phyloP scores from a whole-genome alignment of 1,139 yeast genomes.

The Pichia sp. region DNA sequence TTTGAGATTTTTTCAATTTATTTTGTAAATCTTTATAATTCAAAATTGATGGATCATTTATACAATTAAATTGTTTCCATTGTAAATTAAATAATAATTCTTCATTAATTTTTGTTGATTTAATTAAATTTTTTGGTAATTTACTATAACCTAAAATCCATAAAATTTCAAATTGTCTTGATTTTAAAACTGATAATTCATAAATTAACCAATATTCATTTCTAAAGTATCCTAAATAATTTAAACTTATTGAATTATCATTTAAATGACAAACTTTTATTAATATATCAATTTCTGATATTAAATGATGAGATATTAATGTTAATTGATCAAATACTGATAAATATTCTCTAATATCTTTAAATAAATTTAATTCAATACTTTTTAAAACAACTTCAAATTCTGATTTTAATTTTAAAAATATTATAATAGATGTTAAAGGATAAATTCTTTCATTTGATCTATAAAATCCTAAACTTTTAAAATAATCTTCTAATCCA shows the following conservation, averaged over 20 bases:
- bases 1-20: slow-evolving; percentile 14
- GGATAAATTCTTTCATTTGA: slow-evolving; percentile 9
- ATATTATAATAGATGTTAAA: slow-evolving; percentile 10
- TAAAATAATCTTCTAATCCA: slow-evolving; percentile 13
- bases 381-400: slow-evolving; percentile 66
- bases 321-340: slow-evolving; percentile 38
- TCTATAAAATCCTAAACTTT: slow-evolving; percentile 4
- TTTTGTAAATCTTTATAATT: slow-evolving; percentile 31
- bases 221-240: slow-evolving; percentile 5
- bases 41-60: slow-evolving; percentile 72
- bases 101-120: slow-evolving; percentile 26
- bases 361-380: slow-evolving; percentile 69
- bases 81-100: slow-evolving; percentile 58
- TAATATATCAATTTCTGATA: slow-evolving; percentile 39
- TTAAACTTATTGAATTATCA: background rate
- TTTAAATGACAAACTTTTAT: slow-evolving; percentile 16
- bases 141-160: slow-evolving; percentile 18
- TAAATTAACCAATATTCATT: slow-evolving; percentile 7
- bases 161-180: slow-evolving; percentile 9
- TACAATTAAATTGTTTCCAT: slow-evolving; percentile 76
- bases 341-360: slow-evolving; percentile 53
- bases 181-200: slow-evolving; percentile 8
- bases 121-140: slow-evolving; percentile 21
- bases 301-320: slow-evolving; percentile 57
- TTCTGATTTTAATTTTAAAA: slow-evolving; percentile 58